Base-by-base conservation (phyloP, 2,329 filamentous ascomycete genomes). In the Hymenoscyphus albidus region DNA sequence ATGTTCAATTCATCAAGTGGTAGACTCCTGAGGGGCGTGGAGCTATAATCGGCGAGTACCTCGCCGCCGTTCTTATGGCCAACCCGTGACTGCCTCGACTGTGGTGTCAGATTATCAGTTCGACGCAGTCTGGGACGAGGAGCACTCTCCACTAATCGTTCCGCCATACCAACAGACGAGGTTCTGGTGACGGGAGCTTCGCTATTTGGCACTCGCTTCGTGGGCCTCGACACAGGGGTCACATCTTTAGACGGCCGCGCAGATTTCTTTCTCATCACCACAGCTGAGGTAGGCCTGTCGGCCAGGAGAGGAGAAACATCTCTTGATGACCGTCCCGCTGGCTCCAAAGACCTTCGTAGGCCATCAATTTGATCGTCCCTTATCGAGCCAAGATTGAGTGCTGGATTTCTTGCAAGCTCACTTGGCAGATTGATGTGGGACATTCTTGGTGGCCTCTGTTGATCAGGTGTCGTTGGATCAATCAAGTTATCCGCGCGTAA, bases 1-100 rank as follows among this genome's bases (percentile, higher is more conserved):
- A 80, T 71, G 13, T 68, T 74, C 3, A 85, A 77, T 32, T 76
- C 73, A 14, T 73, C 63, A 4, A 81, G 55, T 0, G 79, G 76
- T 32, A 76, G 77, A 22, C 73, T 61, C 27, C 83, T 79, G 12
- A 81, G 72, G 22, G 77, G 77, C 65, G 76, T 74, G 7, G 65
- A 64, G 31, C 66, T 44, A 57, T 69, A 38, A 48, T 51, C 62
- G 57, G 27, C 27, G 16, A 12, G 16, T 13, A 18, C 16, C 16
- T 51, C 55, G 7, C 40, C 39, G 22, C 51, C 51, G 12, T 56
- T n/a, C 42, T 12, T n/a, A 38, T 39, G 16, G 7, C 18, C 27
- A 22, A 14, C 10, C 38, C 59, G 55, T 12, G 12, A n/a, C 22
- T 42, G 42, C 31, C 27, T 60, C n/a, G 48, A 13, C 1, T 38